Conservation (phyloP, 2,329 filamentous ascomycete genomes). For the Aspergillus sp. region DNA sequence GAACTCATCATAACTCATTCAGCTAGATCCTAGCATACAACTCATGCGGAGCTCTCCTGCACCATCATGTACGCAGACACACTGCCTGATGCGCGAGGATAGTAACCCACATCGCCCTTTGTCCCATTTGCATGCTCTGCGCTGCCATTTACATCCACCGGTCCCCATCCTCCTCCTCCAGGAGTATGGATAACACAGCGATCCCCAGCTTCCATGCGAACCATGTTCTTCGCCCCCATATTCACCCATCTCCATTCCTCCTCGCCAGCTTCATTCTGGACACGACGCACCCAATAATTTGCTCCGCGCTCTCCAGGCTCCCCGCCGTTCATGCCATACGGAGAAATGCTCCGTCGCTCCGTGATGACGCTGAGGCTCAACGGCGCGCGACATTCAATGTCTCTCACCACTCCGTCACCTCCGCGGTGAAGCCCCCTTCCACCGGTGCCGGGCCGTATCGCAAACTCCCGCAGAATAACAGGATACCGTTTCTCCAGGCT, state of each 20-base stretch:
- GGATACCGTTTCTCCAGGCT: slow-evolving; percentile 79
- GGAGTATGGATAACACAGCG: slow-evolving; percentile 61
- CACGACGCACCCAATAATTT: slow-evolving; percentile 49
- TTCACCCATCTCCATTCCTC: slow-evolving; percentile 51
- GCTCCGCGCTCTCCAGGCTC: slow-evolving; percentile 67
- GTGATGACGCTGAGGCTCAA: slow-evolving; percentile 78
- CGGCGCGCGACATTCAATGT: slow-evolving; percentile 79
- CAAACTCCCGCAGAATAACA: slow-evolving; percentile 70
- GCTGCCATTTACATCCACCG: slow-evolving; percentile 20
- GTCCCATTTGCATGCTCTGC: slow-evolving; percentile 10
- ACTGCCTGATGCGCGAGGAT: slow-evolving; percentile 1
- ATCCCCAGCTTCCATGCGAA: slow-evolving; percentile 58
- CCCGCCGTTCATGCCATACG: slow-evolving; percentile 81
- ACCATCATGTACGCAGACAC: not conserved
- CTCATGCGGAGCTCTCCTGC: slow-evolving; percentile 1
- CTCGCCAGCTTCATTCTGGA: slow-evolving; percentile 27
- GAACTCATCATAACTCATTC: not conserved
- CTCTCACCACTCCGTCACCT: slow-evolving; percentile 73
- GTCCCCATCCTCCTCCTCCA: slow-evolving; percentile 47
- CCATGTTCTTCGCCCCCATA: slow-evolving; percentile 62
- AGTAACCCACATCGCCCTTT: not conserved
- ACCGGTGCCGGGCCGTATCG: slow-evolving; percentile 62
- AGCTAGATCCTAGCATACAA: not conserved
- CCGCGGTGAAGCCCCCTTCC: slow-evolving; percentile 66
- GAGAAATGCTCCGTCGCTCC: slow-evolving; percentile 71